phyloP scores from a whole-genome alignment of 2,329 filamentous ascomycete genomes.

The Teratosphaeria zuluensis region DNA sequence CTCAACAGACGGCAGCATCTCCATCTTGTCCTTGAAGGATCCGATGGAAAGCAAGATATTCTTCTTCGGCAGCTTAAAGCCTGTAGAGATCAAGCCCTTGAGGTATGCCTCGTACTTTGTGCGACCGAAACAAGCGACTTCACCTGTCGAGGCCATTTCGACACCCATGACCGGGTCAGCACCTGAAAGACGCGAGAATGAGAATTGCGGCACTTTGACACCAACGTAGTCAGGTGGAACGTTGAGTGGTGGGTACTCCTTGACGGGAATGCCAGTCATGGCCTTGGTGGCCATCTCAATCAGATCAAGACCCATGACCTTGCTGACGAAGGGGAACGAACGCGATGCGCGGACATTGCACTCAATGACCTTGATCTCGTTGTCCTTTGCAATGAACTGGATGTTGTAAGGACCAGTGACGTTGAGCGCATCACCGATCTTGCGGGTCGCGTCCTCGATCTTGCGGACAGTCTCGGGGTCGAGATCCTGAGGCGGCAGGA shows the following conservation, averaged over 20 bases:
- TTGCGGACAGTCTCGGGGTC: slow-evolving; percentile 78
- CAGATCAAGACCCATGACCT: slow-evolving; percentile 94
- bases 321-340: slow-evolving; percentile 96
- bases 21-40: slow-evolving; percentile 94
- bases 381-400: slow-evolving; percentile 98
- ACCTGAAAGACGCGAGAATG: slow-evolving; percentile 91
- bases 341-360: slow-evolving; percentile 95
- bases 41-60: slow-evolving; percentile 94
- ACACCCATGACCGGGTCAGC: slow-evolving; percentile 95
- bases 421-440: slow-evolving; percentile 89
- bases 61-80: slow-evolving; percentile 90
- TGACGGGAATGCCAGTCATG: slow-evolving; percentile 75
- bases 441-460: slow-evolving; percentile 89
- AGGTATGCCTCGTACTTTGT: slow-evolving; percentile 98
- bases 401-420: slow-evolving; percentile 98
- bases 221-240: slow-evolving; percentile 77
- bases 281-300: slow-evolving; percentile 99
- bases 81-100: slow-evolving; percentile 89
- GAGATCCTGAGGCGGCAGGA: slow-evolving; percentile 87
- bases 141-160: slow-evolving; percentile 97
- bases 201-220: slow-evolving; percentile 98
- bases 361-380: slow-evolving; percentile 99
- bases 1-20: slow-evolving; percentile 86
- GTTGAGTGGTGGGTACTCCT: slow-evolving; percentile 68
- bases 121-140: slow-evolving; percentile 90